Base-by-base conservation (phyloP, 2,329 filamentous ascomycete species). In the Colletotrichum sojae region DNA sequence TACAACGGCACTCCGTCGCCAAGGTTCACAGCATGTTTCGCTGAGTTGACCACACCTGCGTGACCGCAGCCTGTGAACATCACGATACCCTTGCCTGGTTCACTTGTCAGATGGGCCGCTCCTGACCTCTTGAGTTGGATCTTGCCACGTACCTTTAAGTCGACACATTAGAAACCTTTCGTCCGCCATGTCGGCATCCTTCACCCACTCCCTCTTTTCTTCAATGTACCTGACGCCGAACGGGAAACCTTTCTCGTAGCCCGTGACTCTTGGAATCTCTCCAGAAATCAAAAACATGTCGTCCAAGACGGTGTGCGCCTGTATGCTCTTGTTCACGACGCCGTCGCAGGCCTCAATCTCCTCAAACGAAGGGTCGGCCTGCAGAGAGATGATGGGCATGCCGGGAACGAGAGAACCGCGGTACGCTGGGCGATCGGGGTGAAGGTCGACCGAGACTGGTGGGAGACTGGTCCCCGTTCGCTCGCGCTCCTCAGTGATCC, bases 31-130 rank as follows among this genome's bases (percentile, higher is more conserved):
- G 85, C 85, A 72, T 87, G 82, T 48, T 79, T 81, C 1, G 81
- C 77, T 3, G 83, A 81, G 72, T 89, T 89, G 61, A 88, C 82
- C 8, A 88, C 83, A 0, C 86, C 86, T 0, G 86, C 84, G 65
- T 89, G 86, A 71, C 83, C 86, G 76, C 86, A 89, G 12, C 86
- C 86, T 0, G 86, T 87, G 73, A 89, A 86, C 20, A 88, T 78
- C 2, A 89, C 83, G 3, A 88, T 78, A 0, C 86, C 86, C 22
- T 61, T 55, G 22, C 63, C 66, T 71, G 31, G 1, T 2, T 27
- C 12, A n/a, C 2, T 36, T 4, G 10, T 36, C 31, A 20, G 12
- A 36, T 53, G 6, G 45, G 36, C 15, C 4, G 40, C 10, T 40
- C 3, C 13, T 2, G 31, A 18, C 39, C 43, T 27, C 20, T 15